These are phyloP conservation scores for Nigrograna mackinnonii DNA, from an alignment of 2,329 filamentous ascomycete species.

Conservation along the genomic window DNA sequence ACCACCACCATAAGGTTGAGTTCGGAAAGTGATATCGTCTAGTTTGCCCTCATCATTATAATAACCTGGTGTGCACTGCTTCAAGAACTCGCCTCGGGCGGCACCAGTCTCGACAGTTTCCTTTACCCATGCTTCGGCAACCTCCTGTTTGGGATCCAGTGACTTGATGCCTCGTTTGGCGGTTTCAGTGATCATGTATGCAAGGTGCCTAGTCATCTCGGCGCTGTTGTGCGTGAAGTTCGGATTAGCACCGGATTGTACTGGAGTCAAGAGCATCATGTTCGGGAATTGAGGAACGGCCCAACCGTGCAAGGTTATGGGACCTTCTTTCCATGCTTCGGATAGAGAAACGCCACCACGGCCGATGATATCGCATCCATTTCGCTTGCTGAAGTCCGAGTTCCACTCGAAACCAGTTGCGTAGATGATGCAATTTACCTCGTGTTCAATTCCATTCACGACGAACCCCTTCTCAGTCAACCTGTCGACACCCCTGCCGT, in stretches of 20 bases:
- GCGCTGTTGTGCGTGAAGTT: conserved; percentile 15
- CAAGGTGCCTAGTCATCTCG: conserved; percentile 13
- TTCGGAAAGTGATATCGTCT: conserved; percentile 20
- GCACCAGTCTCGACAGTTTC: conserved; percentile 13
- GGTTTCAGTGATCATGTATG: conserved; percentile 15
- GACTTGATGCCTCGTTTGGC: conserved; percentile 10
- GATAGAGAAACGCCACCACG: conserved; percentile 46
- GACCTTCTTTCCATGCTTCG: conserved; percentile 46
- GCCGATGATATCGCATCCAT: conserved; percentile 45
- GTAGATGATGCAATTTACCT: conserved; percentile 48
- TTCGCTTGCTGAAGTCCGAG: conserved; percentile 16
- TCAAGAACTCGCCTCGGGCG: conserved; percentile 29
- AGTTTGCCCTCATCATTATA: conserved; percentile 19
- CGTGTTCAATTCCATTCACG: conserved; percentile 49
- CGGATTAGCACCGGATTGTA: conserved; percentile 13
- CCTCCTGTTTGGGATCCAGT: conserved; percentile 10
- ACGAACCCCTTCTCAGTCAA: conserved; percentile 48
- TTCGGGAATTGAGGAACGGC: conserved; percentile 19
- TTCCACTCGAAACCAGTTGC: conserved; percentile 45
- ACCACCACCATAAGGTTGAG: conserved; percentile 30
- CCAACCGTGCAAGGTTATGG: conserved; percentile 48
- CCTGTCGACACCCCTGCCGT: conserved; percentile 54
- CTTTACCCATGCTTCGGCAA: conserved; percentile 17
- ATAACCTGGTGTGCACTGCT: conserved; percentile 31
- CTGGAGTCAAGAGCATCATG: conserved; percentile 18